Base-by-base conservation (phyloP, 148 eudicot species). In the Limonium bicolor region DNA sequence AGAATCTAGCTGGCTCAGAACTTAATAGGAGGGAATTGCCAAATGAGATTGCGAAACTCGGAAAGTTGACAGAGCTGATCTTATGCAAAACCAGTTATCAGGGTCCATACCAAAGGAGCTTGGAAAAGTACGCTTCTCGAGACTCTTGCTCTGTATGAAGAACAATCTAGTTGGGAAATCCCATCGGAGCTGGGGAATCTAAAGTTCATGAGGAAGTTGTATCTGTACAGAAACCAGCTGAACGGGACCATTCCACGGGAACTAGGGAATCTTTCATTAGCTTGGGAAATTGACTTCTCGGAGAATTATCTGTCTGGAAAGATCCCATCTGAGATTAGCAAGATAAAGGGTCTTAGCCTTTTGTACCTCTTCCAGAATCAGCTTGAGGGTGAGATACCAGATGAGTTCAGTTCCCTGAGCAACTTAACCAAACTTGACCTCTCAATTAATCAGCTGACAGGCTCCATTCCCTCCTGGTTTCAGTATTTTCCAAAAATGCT, bases 101-200 rank as follows among this genome's bases (percentile, higher is more conserved):
- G 86, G 94, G 52, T 26, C 31, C 5, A 65, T 88, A 16, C 95
- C 95, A 2, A 49, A 31, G 56, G 95, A 72, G 63, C 67, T 90
- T 31, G 81, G 67, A 0, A 81, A 84, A 75, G 93, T 67, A 61
- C 78, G 2, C 63, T 60, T 36, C 76, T 90, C 40, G 61, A 35
- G 47, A 56, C 36, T 29, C 64, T 90, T 54, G 99, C 92, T 51
- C 61, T 90, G 45, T 90, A 85, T 57, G 68, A 65, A 44, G 84
- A 90, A 59, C 70, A 61, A 28, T 64, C 84, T 60, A 72, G 64
- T n/a, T 83, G 94, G 16, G 77, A 41, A 50, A 78, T 90, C 49
- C 95, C 95, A 0, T 53, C 37, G 38, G 93, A 84, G 69, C 50
- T 84, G 43, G 78, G 77, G 53, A 66, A 59, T 30, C 58, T 84